Evolutionary conservation across 2,329 filamentous ascomycete genomes (phyloP), one percentile per base, ranked within the genome.

Genomic region (Alternaria burnsii): DNA sequence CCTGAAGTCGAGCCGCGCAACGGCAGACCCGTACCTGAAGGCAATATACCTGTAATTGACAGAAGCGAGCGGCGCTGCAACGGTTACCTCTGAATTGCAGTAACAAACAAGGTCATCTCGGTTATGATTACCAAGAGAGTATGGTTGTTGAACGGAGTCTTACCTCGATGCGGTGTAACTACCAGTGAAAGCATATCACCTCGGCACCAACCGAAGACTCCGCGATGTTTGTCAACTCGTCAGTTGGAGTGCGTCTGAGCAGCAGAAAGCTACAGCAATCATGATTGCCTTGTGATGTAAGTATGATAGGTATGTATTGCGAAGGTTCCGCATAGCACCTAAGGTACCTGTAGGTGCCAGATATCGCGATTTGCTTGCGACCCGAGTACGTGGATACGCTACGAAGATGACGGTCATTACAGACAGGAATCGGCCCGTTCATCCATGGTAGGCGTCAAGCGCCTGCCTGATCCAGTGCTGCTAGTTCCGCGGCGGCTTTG

Each of bases 401-500:
- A 59, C 52, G 36, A 51, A 44, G 47, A 52, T 48, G 34, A 58
- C 54, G 46, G 50, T 48, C 61, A 55, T 55, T 55, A 55, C 58
- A 63, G 43, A 54, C 36, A 50, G 28, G 44, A 59, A 54, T 61
- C 62, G 66, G 66, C 65, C 66, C 65, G 66, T 61, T 18, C 34
- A 58, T 52, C 52, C 57, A 62, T 59, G 56, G 54, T 60, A 52
- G 42, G 55, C 62, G 58, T 55, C 47, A 59, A 40, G 62, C 55
- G 60, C 65, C 59, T 64, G 51, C 59, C 65, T 53, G 52, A 59
- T 62, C 40, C 43, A 56, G 61, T 38, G 32, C 58, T 44, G 38
- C 59, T 60, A 59, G 43, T 40, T 43, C 44, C 41, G 28, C 50
- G 42, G 58, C 58, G 24, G 41, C 41, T 47, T 55, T 58, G 44